Conservation (phyloP, 1,139 yeast genomes). For the Trichomonascaceae sp. region DNA sequence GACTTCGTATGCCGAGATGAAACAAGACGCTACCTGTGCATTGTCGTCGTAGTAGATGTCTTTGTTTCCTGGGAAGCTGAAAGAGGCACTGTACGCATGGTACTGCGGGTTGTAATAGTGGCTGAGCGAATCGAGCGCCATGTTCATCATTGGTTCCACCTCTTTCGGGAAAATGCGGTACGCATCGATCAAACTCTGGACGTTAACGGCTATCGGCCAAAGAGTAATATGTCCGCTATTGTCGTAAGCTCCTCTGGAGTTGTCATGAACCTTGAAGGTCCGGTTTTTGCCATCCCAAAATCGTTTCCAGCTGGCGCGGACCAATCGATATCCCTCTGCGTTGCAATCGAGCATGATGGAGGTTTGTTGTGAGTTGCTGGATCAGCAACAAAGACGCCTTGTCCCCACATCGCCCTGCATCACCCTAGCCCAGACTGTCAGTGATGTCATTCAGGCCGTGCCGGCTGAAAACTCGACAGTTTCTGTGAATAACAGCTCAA, state of each 20-base stretch:
- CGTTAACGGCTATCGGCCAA: conserved; percentile 59
- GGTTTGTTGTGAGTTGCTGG: conserved; percentile 1
- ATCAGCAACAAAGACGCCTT: background rate
- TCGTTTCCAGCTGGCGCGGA: conserved; percentile 10
- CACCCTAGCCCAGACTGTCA: conserved; percentile 61
- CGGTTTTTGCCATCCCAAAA: conserved; percentile 17
- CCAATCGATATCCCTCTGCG: conserved; percentile 9
- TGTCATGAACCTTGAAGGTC: conserved; percentile 15
- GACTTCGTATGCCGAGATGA: conserved; percentile 56
- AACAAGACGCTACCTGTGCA: conserved; percentile 60
- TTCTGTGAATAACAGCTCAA: no score
- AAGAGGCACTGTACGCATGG: conserved; percentile 49
- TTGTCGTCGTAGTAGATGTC: conserved; percentile 68
- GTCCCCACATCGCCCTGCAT: no score
- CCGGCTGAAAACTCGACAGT: no score
- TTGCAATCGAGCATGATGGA: conserved; percentile 6
- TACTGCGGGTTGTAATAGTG: conserved; percentile 39
- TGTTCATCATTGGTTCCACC: conserved; percentile 42
- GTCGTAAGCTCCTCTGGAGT: conserved; percentile 35
- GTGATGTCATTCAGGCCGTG: conserved; percentile 31
- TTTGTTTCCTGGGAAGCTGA: conserved; percentile 39
- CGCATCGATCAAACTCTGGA: conserved; percentile 50
- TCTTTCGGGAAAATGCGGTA: conserved; percentile 46
- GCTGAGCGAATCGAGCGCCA: conserved; percentile 39
- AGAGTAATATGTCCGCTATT: conserved; percentile 44